Evolutionary conservation across 768 basidiomycete species (phyloP), one percentile per base, ranked within the genome.

Genomic region (Lactarius akahatsu): DNA sequence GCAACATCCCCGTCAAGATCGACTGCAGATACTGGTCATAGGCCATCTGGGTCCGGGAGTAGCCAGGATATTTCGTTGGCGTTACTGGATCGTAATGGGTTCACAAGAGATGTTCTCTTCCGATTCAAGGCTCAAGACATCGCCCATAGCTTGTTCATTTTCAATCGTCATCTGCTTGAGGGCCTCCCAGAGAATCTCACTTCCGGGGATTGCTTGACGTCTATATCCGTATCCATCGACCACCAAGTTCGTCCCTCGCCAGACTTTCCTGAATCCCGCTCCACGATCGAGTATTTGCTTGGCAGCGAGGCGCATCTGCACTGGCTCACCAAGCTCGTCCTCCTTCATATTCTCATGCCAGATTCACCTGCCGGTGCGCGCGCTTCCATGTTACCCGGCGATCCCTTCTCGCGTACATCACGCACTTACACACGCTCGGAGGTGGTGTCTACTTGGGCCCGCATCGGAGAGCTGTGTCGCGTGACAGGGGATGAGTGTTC

Each of bases 401-500:
- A 78, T 66, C 61, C 67, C 62, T 58, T 55, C 34, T 54, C 62
- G 40, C 62, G 69, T 59, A 81, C 83, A 0, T 83, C 86, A 20
- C 84, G 84, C 18, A 88, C 88, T 3, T 89, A 91, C 73, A 82
- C 87, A 5, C 82, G 92, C 30, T 88, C 88, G 4, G 89, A 89
- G 66, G 81, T 90, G 10, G 85, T 94, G 52, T 82, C 85, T 0
- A 80, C 83, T 0, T 94, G 92, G 92, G 83, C 83, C 11, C 81
- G 82, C 50, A 80, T 93, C 1, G 92, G 86, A 1, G 92, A 94
- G 72, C 74, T 88, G 32, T 89, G 89, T 67, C 81, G 92, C 10
- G 72, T 78, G n/a, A 79, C 80, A 2, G 92, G 92, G 0, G 92
- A 94, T 70, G 89, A 90, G 72, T 89, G 87, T 66, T 85, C 90